Evolutionary conservation across 1,139 yeast genomes (phyloP).

Genomic region (Hansenula sp.): DNA sequence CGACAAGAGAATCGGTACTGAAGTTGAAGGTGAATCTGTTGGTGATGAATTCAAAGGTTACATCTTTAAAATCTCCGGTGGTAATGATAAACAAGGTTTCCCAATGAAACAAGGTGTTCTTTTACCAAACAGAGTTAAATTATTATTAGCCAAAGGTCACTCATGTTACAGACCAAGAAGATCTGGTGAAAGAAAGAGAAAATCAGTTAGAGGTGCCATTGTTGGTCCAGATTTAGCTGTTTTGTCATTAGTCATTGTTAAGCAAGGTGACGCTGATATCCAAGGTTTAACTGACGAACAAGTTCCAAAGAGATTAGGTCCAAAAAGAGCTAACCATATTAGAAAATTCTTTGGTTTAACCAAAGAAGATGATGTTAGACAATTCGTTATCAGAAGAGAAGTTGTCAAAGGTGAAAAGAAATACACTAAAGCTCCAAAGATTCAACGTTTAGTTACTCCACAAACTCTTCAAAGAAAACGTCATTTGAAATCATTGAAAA

Average conservation of each 20-base stretch:
- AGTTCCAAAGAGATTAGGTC: constrained; percentile 98
- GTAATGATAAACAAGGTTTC: constrained; percentile 99
- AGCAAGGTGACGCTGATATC: constrained; percentile 95
- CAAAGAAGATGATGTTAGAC: constrained; percentile 89
- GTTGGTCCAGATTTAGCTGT: constrained; percentile 97
- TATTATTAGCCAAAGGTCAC: constrained; percentile 89
- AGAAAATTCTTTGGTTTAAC: constrained; percentile 98
- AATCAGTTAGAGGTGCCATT: constrained; percentile 99
- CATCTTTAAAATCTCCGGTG: constrained; percentile 98
- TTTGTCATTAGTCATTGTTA: constrained; percentile 86
- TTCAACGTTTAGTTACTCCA: constrained; percentile 98
- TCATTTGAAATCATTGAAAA: constrained; percentile 86
- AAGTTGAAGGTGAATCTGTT: constrained; percentile 97
- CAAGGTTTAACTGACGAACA: constrained; percentile 94
- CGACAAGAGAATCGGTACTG: constrained; percentile 99
- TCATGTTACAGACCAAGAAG: constrained; percentile 99
- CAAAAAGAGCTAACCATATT: constrained; percentile 99
- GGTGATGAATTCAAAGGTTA: constrained; percentile 99
- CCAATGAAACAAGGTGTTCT: constrained; percentile 99
- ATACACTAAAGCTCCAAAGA: constrained; percentile 99
- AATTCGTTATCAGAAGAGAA: constrained; percentile 96
- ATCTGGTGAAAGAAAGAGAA: constrained; percentile 99
- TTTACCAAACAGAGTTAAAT: constrained; percentile 99
- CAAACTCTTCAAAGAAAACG: constrained; percentile 99
- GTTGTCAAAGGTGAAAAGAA: constrained; percentile 95